These are phyloP conservation scores for Nothophoma quercina DNA, from an alignment of 2,329 filamentous ascomycete genomes.

Conservation along the genomic window DNA sequence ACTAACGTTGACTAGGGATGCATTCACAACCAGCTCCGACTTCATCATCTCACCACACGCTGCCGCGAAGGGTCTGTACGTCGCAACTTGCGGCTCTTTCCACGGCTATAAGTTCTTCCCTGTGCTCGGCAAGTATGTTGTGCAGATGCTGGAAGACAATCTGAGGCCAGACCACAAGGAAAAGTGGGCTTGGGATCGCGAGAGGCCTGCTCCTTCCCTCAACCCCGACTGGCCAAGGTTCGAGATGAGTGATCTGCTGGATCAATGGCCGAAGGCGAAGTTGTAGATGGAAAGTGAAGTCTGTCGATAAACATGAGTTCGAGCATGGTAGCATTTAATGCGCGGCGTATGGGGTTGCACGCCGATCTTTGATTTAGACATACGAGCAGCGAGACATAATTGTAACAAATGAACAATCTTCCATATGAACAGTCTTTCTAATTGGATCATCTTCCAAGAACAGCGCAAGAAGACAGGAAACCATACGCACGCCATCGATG, in stretches of 20 bases:
- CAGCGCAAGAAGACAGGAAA: too few species aligned
- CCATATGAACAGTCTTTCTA: too few species aligned
- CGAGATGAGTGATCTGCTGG: conserved; percentile 64
- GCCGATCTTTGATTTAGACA: not conserved
- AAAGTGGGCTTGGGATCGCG: conserved; percentile 71
- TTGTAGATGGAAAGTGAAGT: conserved; percentile 22
- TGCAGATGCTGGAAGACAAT: conserved; percentile 57
- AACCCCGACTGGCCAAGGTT: conserved; percentile 65
- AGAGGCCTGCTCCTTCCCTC: conserved; percentile 58
- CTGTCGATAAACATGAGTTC: not conserved
- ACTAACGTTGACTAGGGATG: conserved; percentile 62
- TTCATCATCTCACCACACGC: conserved; percentile 63
- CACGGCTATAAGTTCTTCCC: conserved; percentile 70
- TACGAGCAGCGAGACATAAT: not conserved
- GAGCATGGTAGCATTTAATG: conserved; percentile 15
- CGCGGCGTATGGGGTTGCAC: conserved; percentile 8
- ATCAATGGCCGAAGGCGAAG: conserved; percentile 43
- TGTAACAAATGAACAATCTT: not conserved
- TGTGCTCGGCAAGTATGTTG: conserved; percentile 63
- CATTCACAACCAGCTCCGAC: conserved; percentile 64
- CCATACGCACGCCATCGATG: conserved; percentile 1
- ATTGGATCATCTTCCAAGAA: too few species aligned
- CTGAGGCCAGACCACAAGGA: conserved; percentile 57
- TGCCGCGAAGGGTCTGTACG: conserved; percentile 56
- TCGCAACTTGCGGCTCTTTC: conserved; percentile 68